Conservation (phyloP, 139 green algal species). For the Micractinium sp. region DNA sequence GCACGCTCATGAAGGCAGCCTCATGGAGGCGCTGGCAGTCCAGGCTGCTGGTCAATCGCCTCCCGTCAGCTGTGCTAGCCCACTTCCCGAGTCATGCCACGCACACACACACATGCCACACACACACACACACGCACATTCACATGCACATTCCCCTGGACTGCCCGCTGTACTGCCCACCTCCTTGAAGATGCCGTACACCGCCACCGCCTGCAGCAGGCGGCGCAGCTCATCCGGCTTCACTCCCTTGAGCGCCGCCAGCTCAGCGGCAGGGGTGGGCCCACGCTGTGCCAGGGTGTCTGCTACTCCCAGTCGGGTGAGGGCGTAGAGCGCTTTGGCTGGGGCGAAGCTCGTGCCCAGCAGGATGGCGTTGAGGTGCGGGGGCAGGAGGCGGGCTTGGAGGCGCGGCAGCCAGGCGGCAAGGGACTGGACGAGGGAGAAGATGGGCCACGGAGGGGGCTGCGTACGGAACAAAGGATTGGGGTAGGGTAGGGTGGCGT, state of each 20-base stretch:
- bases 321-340: background rate
- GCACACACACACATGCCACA: too few relatives aligned
- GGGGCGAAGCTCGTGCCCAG: background rate
- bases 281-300: background rate
- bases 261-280: background rate
- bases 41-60: too few relatives aligned
- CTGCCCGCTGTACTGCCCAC: background rate
- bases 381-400: slow-evolving; percentile 3
- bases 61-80: too few relatives aligned
- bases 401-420: slow-evolving; percentile 2
- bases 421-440: background rate
- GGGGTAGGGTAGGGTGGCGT: background rate
- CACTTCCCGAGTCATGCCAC: too few relatives aligned
- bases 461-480: background rate
- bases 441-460: background rate
- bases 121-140: too few relatives aligned
- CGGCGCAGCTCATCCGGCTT: background rate
- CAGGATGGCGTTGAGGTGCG: background rate
- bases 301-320: background rate
- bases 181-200: background rate
- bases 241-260: background rate
- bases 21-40: too few relatives aligned
- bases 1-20: too few relatives aligned
- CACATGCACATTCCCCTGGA: too few relatives aligned
- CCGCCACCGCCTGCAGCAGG: background rate